Percentiles rank a stretch among this genome's conserved stretches.
These are phyloP conservation scores for Colletotrichum neosansevieriae DNA, from an alignment of 2,329 filamentous ascomycete species.

Conservation along the genomic window DNA sequence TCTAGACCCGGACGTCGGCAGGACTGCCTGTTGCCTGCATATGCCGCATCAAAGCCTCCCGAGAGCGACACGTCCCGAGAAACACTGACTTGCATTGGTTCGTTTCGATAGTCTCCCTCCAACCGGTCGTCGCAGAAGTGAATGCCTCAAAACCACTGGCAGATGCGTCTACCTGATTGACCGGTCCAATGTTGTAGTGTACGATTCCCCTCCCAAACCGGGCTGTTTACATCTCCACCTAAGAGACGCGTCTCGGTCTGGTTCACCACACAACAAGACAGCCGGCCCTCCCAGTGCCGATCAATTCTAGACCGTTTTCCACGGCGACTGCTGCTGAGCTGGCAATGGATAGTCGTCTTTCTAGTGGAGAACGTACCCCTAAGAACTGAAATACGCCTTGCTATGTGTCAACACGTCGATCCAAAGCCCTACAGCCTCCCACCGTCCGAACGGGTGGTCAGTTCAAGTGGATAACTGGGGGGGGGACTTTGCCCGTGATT, in stretches of 20 bases:
- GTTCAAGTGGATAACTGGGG: no score
- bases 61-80: background rate
- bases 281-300: slow-evolving; percentile 1
- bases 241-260: slow-evolving; percentile 13
- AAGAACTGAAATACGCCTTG: no score
- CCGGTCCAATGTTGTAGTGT: background rate
- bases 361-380: background rate
- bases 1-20: slow-evolving; percentile 21
- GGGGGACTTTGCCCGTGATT: no score
- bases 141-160: background rate
- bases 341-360: background rate
- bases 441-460: no score
- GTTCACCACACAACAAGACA: background rate
- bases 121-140: background rate
- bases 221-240: slow-evolving; percentile 19
- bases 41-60: slow-evolving; percentile 8
- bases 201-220: background rate
- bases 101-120: slow-evolving; percentile 10
- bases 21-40: slow-evolving; percentile 3
- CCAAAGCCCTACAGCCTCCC: no score
- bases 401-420: no score
- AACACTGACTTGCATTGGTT: slow-evolving; percentile 11
- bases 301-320: slow-evolving; percentile 26
- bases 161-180: background rate
- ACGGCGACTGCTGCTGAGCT: background rate